Base-by-base conservation (phyloP, 2,329 filamentous ascomycete species). In the Orbilia javanica region DNA sequence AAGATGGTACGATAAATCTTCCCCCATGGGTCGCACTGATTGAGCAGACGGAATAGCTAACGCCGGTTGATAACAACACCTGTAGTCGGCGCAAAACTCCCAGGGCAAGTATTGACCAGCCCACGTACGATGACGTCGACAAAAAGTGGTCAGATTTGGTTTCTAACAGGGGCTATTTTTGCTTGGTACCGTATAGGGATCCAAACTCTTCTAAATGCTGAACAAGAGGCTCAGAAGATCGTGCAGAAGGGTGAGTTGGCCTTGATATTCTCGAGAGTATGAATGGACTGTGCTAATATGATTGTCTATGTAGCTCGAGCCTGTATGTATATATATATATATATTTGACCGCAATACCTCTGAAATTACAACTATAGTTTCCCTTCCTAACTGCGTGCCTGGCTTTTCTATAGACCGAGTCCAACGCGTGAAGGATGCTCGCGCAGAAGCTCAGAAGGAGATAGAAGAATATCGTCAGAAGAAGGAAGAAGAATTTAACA, bases 221-320 rank as follows among this genome's bases (percentile, higher is more conserved):
- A 99, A 89, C 92, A 94, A 86, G 95, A 98, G 86, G 96, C 96
- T 79, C 95, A 97, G 86, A 97, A 97, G 89, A 99, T 99, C 85
- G 94, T 99, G 74, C 95, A 98, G 86, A 94, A 96, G 89, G 93
- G 95, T 96, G 29, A 57, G 52, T 36, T 36, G 15, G 79, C 4
- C 20, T 44, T 25, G 31, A 29, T 1, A 22, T n/a, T 10, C 11
- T 13, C 4, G 13, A 22, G 31, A 53, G 25, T 72, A 18, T 22
- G 65, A 57, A 60, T 36, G 34, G 29, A 11, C 20, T 11, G 29
- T 57, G 62, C 74, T 72, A 52, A 79, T 62, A 63, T 69, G n/a
- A 77, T 50, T 7, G 25, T 79, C 67, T 80, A 42, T 11, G 69
- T 82, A 96, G 93, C 93, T 83, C 89, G 93, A 89, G 93, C 97